These are phyloP conservation scores for Acanthamoeba rhysodes DNA, from an alignment of 208 protist genomes.

Conservation along the genomic window DNA sequence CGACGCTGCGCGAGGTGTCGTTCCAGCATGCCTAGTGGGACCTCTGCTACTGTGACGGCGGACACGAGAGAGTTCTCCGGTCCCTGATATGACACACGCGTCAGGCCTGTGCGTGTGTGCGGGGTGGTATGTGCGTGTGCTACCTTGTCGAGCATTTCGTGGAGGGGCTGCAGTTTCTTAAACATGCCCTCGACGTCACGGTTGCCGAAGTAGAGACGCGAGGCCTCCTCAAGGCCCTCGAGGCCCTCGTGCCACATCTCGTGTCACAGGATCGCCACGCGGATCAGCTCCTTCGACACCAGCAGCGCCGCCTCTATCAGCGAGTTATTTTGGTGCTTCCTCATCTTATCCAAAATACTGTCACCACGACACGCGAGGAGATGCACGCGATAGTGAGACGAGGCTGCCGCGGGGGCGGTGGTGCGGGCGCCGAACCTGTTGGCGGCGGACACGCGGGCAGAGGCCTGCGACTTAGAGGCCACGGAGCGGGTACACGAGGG, in stretches of 20 bases:
- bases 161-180: constrained; percentile 95
- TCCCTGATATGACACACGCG: no score
- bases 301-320: constrained; percentile 95
- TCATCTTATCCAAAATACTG: constrained; percentile 59
- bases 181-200: constrained; percentile 96
- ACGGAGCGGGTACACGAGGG: constrained; percentile 99
- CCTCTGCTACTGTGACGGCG: no score
- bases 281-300: constrained; percentile 98
- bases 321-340: constrained; percentile 19
- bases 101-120: neutral
- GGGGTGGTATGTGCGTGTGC: neutral
- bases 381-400: neutral
- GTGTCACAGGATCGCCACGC: constrained; percentile 98
- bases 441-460: constrained; percentile 27
- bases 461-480: constrained; percentile 90
- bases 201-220: constrained; percentile 95
- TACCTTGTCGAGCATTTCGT: constrained; percentile 94
- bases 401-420: no score
- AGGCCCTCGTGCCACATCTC: constrained; percentile 97
- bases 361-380: neutral
- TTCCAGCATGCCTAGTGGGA: no score
- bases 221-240: constrained; percentile 97
- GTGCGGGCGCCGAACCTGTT: no score
- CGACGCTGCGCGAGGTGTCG: no score
- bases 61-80: no score